These are phyloP conservation scores for Teunomyces atbi DNA, from an alignment of 805 yeast genomes.

Conservation along the genomic window DNA sequence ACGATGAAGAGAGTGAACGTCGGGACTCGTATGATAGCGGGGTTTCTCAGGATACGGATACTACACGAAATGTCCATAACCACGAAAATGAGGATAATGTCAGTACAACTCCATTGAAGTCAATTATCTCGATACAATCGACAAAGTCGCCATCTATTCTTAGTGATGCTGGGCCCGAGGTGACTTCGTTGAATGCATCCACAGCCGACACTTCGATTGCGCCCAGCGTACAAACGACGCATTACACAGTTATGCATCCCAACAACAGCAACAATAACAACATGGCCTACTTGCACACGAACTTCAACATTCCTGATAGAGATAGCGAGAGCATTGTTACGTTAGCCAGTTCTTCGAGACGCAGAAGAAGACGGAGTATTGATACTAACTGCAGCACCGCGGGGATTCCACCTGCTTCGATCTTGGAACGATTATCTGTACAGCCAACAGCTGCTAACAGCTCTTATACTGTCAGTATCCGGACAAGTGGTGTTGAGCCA, in stretches of 20 bases:
- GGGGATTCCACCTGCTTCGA: constrained; percentile 74
- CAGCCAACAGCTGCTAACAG: constrained; percentile 31
- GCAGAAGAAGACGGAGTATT: constrained; percentile 39
- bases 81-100: constrained; percentile 31
- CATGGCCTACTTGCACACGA: background rate
- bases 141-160: constrained; percentile 40
- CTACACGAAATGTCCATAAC: background rate
- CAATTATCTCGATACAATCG: constrained; percentile 41
- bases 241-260: background rate
- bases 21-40: background rate
- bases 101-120: constrained; percentile 49
- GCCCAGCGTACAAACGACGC: constrained; percentile 31
- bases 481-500: constrained; percentile 15
- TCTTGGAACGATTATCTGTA: constrained; percentile 51
- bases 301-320: constrained; percentile 19
- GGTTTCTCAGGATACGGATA: background rate
- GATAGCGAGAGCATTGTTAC: constrained; percentile 45
- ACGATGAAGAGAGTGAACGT: background rate
- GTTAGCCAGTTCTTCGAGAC: constrained; percentile 39
- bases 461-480: constrained; percentile 14
- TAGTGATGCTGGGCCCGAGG: constrained; percentile 29
- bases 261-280: background rate
- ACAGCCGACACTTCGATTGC: constrained; percentile 52
- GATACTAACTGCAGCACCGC: constrained; percentile 63
- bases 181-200: constrained; percentile 36